Conservation (phyloP, 768 basidiomycete species). For the Lactifluus pinguis region DNA sequence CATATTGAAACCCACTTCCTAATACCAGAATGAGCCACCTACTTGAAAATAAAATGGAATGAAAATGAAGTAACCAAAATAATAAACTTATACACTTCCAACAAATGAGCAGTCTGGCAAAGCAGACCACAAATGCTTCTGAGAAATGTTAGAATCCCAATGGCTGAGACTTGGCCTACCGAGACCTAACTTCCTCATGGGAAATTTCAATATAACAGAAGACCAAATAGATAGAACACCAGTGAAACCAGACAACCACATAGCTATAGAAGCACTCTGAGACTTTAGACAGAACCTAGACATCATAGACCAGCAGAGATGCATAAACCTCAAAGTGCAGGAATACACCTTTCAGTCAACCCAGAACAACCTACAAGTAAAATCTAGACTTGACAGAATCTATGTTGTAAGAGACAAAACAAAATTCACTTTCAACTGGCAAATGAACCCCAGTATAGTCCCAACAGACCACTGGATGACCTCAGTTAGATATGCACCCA, state of each 20-base stretch:
- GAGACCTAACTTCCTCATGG: not conserved
- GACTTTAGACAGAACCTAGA: not conserved
- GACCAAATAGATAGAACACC: not conserved
- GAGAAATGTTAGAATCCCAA: not conserved
- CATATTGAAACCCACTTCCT: not conserved
- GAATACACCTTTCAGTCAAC: not conserved
- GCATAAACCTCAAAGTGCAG: not conserved
- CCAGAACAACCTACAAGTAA: no score
- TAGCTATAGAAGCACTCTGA: not conserved
- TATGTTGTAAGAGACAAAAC: not conserved
- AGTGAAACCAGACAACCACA: accelerated
- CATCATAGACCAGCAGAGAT: not conserved
- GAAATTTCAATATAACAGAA: constrained; percentile 1
- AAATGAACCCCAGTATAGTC: not conserved
- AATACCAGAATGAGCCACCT: not conserved
- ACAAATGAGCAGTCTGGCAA: no score
- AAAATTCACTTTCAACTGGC: not conserved
- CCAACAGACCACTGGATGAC: not conserved
- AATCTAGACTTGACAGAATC: not conserved
- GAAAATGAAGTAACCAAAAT: not conserved
- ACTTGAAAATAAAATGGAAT: constrained; percentile 17
- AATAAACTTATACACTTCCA: constrained; percentile 23
- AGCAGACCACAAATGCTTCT: constrained; percentile 7
- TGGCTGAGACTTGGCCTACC: not conserved
- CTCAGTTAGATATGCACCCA: not conserved